A percentile compares a stretch with the other conserved stretches of the same genome.
phyloP scores from a whole-genome alignment of 2,329 filamentous ascomycete genomes.

The Colletotrichum ledebouriae region DNA sequence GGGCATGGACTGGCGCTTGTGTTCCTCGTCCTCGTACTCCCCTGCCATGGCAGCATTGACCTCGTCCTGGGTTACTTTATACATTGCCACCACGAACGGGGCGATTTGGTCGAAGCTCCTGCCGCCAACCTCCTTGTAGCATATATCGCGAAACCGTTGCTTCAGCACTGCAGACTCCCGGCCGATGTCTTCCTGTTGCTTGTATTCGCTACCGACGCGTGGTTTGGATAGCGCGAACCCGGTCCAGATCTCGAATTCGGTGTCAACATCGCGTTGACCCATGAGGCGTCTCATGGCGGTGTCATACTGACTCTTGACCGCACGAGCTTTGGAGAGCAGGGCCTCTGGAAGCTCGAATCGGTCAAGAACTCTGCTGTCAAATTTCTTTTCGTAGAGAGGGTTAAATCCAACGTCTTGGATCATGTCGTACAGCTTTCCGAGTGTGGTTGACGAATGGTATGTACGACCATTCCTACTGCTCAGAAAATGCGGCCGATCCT shows the following conservation, averaged over 20 bases:
- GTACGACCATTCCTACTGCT: slow-evolving; percentile 67
- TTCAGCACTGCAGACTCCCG: slow-evolving; percentile 75
- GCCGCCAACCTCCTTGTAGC: slow-evolving; percentile 74
- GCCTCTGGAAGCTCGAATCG: slow-evolving; percentile 68
- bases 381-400: slow-evolving; percentile 78
- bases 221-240: slow-evolving; percentile 85
- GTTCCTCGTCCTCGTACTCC: slow-evolving; percentile 52
- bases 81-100: slow-evolving; percentile 88
- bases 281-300: slow-evolving; percentile 81
- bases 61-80: slow-evolving; percentile 82
- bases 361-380: slow-evolving; percentile 81
- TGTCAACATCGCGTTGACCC: slow-evolving; percentile 84
- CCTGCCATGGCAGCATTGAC: slow-evolving; percentile 69
- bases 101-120: slow-evolving; percentile 72
- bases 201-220: slow-evolving; percentile 81
- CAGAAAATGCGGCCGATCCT: slow-evolving; percentile 88
- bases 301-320: slow-evolving; percentile 85
- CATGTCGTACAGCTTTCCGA: slow-evolving; percentile 87
- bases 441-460: slow-evolving; percentile 78
- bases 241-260: slow-evolving; percentile 93
- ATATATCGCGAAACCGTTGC: slow-evolving; percentile 75
- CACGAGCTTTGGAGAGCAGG: slow-evolving; percentile 69
- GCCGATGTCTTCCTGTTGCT: slow-evolving; percentile 86
- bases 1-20: slow-evolving; percentile 68
- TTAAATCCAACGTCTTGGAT: slow-evolving; percentile 77